Evolutionary conservation across 345 rosid genomes (phyloP), one percentile per base, ranked within the genome.

Genomic region (Firmiana major): DNA sequence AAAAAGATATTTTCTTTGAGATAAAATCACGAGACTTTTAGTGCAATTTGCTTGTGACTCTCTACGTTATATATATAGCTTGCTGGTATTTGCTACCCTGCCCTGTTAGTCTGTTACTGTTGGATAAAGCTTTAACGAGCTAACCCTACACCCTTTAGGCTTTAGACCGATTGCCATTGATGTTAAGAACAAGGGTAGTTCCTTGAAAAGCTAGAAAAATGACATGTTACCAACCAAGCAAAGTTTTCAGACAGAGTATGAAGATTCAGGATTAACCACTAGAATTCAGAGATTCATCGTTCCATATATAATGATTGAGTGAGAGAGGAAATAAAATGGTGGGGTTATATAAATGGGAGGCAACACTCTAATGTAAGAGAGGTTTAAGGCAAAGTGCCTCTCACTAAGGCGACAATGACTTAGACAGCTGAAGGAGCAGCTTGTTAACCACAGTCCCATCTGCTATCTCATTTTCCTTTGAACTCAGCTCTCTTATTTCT

Each of bases 401-500:
- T 63, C 55, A 77, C 43, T 55, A 43, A 24, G 74, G 74, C 55
- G 34, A 57, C 74, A 67, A 42, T 28, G 67, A 77, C 43, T 55
- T 77, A n/a, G 79, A 77, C 79, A 77, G 17, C 73, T 24, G 73
- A 68, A 46, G 55, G 13, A 68, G 73, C 65, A 17, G 57, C 28
- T 28, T 26, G 31, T 64, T 43, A 31, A 45, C 58, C 77, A 59
- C 16, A 49, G 19, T 68, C 46, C 66, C 26, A 55, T 26, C 43
- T 31, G 42, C 66, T 26, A 16, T 9, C n/a, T 42, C 75, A 74
- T 21, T 63, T 24, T 53, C 40, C 21, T 19, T 48, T 67, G 46
- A 55, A 65, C 64, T 36, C 66, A 71, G 26, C 5, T 71, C 62
- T 74, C 54, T 67, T 46, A 60, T 63, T 55, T 57, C 21, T 12